Percentiles rank a stretch among this genome's conserved stretches.
phyloP scores from a whole-genome alignment of 2,329 filamentous ascomycete species.

The Diaporthe ampelina region DNA sequence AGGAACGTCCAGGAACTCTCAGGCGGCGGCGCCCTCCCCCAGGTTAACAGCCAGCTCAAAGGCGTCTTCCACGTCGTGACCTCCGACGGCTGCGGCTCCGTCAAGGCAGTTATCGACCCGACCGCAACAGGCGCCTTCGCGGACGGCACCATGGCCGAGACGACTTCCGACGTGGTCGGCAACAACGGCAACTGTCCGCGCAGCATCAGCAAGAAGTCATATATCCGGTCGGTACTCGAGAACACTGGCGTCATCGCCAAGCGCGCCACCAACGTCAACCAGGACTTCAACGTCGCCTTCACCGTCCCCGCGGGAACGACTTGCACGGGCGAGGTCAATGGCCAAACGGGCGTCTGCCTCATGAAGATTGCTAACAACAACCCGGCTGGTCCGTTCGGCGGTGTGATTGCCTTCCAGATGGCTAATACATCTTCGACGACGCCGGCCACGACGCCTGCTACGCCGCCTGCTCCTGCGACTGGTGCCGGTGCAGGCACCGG shows the following conservation, averaged over 20 bases:
- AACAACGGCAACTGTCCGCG: constrained; percentile 41
- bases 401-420: constrained; percentile 44
- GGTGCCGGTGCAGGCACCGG: not conserved
- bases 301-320: constrained; percentile 42
- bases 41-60: constrained; percentile 52
- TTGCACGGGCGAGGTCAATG: constrained; percentile 41
- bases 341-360: constrained; percentile 42
- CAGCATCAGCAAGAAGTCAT: constrained; percentile 33
- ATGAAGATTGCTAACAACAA: constrained; percentile 45
- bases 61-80: constrained; percentile 58
- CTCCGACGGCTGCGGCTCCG: constrained; percentile 57
- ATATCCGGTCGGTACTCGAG: constrained; percentile 37
- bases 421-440: constrained; percentile 5
- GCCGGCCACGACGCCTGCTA: not conserved
- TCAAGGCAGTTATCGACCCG: constrained; percentile 56
- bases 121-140: constrained; percentile 48
- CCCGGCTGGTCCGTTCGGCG: constrained; percentile 42
- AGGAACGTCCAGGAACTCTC: constrained; percentile 49
- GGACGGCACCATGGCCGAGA: constrained; percentile 39
- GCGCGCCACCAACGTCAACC: constrained; percentile 42
- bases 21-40: constrained; percentile 56
- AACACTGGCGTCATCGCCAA: constrained; percentile 37
- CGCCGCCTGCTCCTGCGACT: not conserved
- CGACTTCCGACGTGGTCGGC: constrained; percentile 42
- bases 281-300: constrained; percentile 31